phyloP scores from a whole-genome alignment of 2,329 filamentous ascomycete species.

The Nigrograna mackinnonii region DNA sequence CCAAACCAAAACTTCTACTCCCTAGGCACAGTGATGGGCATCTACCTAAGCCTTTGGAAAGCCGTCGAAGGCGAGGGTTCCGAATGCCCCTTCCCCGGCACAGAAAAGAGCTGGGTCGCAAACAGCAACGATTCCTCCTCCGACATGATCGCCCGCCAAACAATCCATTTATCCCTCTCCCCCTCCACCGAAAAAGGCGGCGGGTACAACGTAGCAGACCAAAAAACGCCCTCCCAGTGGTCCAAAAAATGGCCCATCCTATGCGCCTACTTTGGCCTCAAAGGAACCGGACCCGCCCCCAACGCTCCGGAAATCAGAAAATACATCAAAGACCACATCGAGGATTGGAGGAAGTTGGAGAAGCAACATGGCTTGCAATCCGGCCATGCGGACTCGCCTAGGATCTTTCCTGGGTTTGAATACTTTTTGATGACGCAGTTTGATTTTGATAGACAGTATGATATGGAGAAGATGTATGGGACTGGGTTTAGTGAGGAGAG shows the following conservation, averaged over 20 bases:
- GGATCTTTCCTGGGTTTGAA: slow-evolving; percentile 44
- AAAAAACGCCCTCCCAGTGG: slow-evolving; percentile 43
- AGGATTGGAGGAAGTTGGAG: slow-evolving; percentile 24
- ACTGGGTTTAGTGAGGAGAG: slow-evolving; percentile 49
- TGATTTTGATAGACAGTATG: slow-evolving; percentile 50
- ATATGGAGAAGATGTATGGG: slow-evolving; percentile 49
- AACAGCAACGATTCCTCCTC: slow-evolving; percentile 40
- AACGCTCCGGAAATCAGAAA: slow-evolving; percentile 24
- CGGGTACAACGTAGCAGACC: slow-evolving; percentile 48
- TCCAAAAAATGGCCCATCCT: slow-evolving; percentile 49
- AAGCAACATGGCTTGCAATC: slow-evolving; percentile 34
- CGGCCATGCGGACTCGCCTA: slow-evolving; percentile 42
- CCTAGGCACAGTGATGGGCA: slow-evolving; percentile 37
- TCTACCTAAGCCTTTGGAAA: slow-evolving; percentile 42
- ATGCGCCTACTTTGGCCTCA: slow-evolving; percentile 49
- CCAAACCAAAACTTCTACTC: slow-evolving; percentile 46
- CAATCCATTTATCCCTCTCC: slow-evolving; percentile 45
- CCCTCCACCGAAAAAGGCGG: slow-evolving; percentile 35
- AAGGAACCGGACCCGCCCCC: slow-evolving; percentile 32
- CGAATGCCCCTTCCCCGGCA: slow-evolving; percentile 44
- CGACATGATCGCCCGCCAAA: slow-evolving; percentile 47
- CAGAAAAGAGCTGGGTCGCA: slow-evolving; percentile 38
- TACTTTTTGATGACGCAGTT: slow-evolving; percentile 48
- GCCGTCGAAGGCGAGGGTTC: slow-evolving; percentile 43
- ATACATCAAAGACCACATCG: slow-evolving; percentile 32